Conservation (phyloP, 2,329 filamentous ascomycete genomes). For the Mariannaea elegans region DNA sequence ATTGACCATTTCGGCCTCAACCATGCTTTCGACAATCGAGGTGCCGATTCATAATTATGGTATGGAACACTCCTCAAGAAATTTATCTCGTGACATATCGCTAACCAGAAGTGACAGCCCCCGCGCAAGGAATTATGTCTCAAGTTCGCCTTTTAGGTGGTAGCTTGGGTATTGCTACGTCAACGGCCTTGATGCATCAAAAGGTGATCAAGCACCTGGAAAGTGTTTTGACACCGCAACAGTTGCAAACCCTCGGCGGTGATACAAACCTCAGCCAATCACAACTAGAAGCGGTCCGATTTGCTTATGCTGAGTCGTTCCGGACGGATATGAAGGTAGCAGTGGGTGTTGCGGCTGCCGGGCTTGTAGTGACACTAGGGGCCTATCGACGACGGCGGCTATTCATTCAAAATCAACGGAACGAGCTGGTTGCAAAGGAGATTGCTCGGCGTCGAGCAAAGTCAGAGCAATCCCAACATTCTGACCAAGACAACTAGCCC, state of each 20-base stretch:
- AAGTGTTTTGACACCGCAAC: constrained; percentile 39
- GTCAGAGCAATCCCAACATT: neutral
- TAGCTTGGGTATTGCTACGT: constrained; percentile 63
- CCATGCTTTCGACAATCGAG: constrained; percentile 55
- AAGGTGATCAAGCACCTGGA: constrained; percentile 41
- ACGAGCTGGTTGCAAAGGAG: constrained; percentile 28
- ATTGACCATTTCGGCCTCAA: constrained; percentile 56
- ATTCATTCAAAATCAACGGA: constrained; percentile 31
- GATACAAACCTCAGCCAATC: constrained; percentile 34
- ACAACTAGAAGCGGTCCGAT: constrained; percentile 46
- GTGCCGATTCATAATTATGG: constrained; percentile 56
- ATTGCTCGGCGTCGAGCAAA: constrained; percentile 25
- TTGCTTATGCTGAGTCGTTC: constrained; percentile 56
- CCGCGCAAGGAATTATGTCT: constrained; percentile 62
- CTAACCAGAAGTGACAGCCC: constrained; percentile 47
- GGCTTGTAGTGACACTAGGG: constrained; percentile 50
- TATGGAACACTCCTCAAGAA: constrained; percentile 30
- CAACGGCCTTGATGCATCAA: constrained; percentile 55
- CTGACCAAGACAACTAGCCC: too few relatives aligned
- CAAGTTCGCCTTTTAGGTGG: constrained; percentile 62
- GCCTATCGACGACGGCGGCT: constrained; percentile 46
- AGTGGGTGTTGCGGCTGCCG: constrained; percentile 51
- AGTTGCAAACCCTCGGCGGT: constrained; percentile 40
- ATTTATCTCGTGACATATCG: neutral
- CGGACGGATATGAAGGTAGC: constrained; percentile 57